These are phyloP conservation scores for Glycine latifolia DNA, from an alignment of 306 rosid species.

Conservation along the genomic window DNA sequence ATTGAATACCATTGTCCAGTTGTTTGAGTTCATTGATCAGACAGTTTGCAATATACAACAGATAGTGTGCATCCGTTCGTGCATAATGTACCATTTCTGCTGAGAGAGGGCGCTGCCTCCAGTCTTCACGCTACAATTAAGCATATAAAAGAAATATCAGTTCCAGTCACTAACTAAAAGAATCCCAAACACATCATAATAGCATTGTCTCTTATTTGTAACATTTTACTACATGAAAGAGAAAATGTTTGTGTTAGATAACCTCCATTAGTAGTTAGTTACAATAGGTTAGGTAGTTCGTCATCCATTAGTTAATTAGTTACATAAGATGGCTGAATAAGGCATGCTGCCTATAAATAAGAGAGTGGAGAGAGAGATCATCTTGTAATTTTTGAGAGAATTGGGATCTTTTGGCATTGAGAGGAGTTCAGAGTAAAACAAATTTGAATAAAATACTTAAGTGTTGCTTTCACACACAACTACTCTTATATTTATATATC, in stretches of 20 bases:
- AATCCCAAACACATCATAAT: constrained; percentile 30
- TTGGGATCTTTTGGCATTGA: not conserved
- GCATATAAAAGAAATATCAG: constrained; percentile 21
- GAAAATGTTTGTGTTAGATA: not conserved
- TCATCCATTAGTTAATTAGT: not conserved
- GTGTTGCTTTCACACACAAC: too few species aligned
- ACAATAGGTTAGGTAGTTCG: not conserved
- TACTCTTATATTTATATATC: too few species aligned
- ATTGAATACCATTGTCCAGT: constrained; percentile 66
- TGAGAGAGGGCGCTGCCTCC: constrained; percentile 95
- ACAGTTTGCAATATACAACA: constrained; percentile 79
- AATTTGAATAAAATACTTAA: too few species aligned
- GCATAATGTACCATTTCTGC: constrained; percentile 88
- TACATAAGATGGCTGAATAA: not conserved
- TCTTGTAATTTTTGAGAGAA: not conserved
- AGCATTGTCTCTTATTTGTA: not conserved
- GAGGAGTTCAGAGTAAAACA: too few species aligned
- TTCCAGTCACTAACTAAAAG: constrained; percentile 14
- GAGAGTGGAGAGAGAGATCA: not conserved
- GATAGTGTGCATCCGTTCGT: constrained; percentile 91
- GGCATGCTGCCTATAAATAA: not conserved
- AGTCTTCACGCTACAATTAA: constrained; percentile 88
- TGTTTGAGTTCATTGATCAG: constrained; percentile 73
- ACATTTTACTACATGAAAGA: constrained; percentile 2
- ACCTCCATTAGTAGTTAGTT: not conserved